Base-by-base conservation (phyloP, 768 basidiomycete species). In the Russula virescens region DNA sequence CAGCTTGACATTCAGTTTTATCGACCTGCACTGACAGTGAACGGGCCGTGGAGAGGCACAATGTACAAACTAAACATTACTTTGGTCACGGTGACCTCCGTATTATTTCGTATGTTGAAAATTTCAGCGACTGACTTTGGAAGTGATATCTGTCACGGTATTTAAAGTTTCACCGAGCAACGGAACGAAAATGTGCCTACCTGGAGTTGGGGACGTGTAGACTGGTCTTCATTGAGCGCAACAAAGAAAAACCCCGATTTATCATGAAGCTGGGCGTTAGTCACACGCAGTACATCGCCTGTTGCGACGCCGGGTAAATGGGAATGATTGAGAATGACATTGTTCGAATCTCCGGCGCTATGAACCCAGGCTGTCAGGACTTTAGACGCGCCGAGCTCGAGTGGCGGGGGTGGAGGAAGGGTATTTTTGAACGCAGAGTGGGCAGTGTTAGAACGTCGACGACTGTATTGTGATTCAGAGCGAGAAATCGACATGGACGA, bases 291-390 rank as follows among this genome's bases (percentile, higher is more conserved):
- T 70, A 90, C 74, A 68, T 93, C 91, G 9, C 89, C 91, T 67
- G 88, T 87, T 49, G 78, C 76, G 35, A 91, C 86, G 3, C 91
- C 91, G 7, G 88, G 88, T 87, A 88, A 91, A 71, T 79, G 83
- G 13, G 83, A 76, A 48, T 86, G 86, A 66, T 92, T 91, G 71
- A 94, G 80, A 19, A 84, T 76, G 58, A 90, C 84, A 19, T 74
- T 73, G 9, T 78, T 71, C 0, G 82, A 80, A 56, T 87, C 83
- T 69, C 84, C 86, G 40, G 78, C 68, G 60, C 89, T 87, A 69
- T 89, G 86, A 4, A 91, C 88, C 89, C 90, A 91, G 14, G 80
- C 78, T 42, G 84, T 87, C 51, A 91, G 75, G 2, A 79, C 74
- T 67, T 83, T 86, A 6, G 74, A 77, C 65, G 88, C 88, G 16